Evolutionary conservation across 257 asterid species (phyloP), one percentile per base, ranked within the genome.

Genomic region (Solanum neorickii): DNA sequence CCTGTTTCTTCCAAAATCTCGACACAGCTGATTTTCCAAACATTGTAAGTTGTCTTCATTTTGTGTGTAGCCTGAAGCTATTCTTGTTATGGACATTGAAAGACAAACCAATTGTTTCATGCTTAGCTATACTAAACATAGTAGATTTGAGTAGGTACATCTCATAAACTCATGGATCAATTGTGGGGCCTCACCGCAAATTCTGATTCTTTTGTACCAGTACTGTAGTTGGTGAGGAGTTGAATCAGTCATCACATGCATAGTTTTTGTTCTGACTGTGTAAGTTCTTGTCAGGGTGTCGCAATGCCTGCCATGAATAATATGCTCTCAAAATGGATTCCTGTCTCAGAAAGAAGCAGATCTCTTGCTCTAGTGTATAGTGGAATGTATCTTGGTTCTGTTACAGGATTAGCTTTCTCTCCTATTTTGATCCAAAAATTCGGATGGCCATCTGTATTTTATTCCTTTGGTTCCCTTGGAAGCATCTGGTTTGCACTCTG

Each of bases 291-390:
- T 72, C 90, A 89, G 92, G 93, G 94, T 90, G 92, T 95, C 85
- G 99, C 99, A 42, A 97, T 97, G 99, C 99, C 99, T 90, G 97
- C 99, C 82, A 95, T 97, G 99, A 97, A 96, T 87, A 96, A 95
- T 91, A 87, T 97, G 89, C 89, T 97, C 72, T 97, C 99, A 52
- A 96, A 95, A 87, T 97, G 99, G 99, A 90, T 97, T 92, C 99
- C 99, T 21, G 96, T 97, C 89, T 94, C 99, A 1, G 99, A 97
- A 92, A 94, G 99, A 92, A 97, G 99, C 97, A 94, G 99, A 93
- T 97, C 99, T 83, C 96, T 97, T 84, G 96, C 98, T 23, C 93
- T 97, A 65, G 99, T 96, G 39, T 97, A 97, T 93, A 97, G 99
- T 60, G 99, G 99, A 90, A 97, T 97, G 99, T 97, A 97, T 91